phyloP scores from a whole-genome alignment of 768 basidiomycete genomes.

The Hypsizygus marmoreus region DNA sequence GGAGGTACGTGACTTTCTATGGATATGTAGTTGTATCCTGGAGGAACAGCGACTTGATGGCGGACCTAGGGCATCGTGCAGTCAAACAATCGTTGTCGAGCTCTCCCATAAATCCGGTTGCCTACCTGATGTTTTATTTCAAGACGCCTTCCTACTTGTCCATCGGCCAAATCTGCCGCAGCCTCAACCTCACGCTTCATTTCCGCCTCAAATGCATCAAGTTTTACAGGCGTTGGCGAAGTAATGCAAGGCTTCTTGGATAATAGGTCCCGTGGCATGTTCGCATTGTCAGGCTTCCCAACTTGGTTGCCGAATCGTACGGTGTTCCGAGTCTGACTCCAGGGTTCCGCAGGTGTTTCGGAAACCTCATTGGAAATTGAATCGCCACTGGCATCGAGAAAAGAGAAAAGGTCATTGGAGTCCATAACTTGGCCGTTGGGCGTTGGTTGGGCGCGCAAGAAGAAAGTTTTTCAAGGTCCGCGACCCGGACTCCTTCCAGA shows the following conservation, averaged over 20 bases:
- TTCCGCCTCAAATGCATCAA: constrained; percentile 95
- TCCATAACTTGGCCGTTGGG: too few species aligned
- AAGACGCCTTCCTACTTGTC: constrained; percentile 65
- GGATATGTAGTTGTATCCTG: constrained; percentile 86
- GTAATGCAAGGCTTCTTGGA: constrained; percentile 63
- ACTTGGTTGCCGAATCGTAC: constrained; percentile 25
- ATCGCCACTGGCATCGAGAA: too few species aligned
- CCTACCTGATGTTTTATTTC: constrained; percentile 82
- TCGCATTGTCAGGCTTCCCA: constrained; percentile 22
- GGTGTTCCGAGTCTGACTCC: constrained; percentile 32
- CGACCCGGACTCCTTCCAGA: too few species aligned
- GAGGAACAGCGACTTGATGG: constrained; percentile 95
- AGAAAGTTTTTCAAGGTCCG: too few species aligned
- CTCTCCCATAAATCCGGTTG: too few species aligned
- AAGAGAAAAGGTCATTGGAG: constrained; percentile 66
- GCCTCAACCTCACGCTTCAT: constrained; percentile 90
- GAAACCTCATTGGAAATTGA: too few species aligned
- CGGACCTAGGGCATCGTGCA: constrained; percentile 58
- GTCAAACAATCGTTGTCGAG: background rate
- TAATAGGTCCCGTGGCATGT: constrained; percentile 47
- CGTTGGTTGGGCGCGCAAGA: too few species aligned
- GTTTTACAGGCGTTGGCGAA: constrained; percentile 71
- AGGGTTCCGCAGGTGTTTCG: constrained; percentile 38
- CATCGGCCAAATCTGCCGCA: constrained; percentile 84
- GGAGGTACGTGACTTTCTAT: constrained; percentile 92